A percentile compares a stretch with the other conserved stretches of the same genome.
phyloP scores from a whole-genome alignment of 306 rosid genomes.

The Vicia villosa region DNA sequence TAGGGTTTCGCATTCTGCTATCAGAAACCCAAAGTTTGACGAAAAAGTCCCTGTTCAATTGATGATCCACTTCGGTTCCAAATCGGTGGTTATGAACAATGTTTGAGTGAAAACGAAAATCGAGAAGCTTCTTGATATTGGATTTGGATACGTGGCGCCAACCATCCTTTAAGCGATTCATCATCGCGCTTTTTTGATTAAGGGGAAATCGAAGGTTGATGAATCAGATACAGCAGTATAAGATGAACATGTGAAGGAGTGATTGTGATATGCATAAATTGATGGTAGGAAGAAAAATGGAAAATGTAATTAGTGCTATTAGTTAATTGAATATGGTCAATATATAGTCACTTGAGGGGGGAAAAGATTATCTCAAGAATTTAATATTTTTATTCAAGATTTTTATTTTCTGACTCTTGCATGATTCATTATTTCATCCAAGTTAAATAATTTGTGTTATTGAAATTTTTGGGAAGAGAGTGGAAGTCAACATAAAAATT shows the following conservation, averaged over 20 bases:
- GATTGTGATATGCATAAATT: background rate
- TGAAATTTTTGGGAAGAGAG: too few relatives aligned
- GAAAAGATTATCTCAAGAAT: too few relatives aligned
- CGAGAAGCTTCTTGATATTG: background rate
- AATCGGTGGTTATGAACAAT: constrained; percentile 45
- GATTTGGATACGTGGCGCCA: constrained; percentile 35
- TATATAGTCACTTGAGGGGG: too few relatives aligned
- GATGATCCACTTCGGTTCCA: constrained; percentile 40
- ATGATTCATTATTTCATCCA: too few relatives aligned
- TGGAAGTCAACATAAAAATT: too few relatives aligned
- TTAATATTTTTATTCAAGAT: too few relatives aligned
- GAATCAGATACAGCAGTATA: background rate
- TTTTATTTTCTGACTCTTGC: too few relatives aligned
- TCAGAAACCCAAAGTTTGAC: constrained; percentile 68
- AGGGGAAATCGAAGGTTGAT: background rate
- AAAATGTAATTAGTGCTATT: too few relatives aligned
- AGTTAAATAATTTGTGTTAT: too few relatives aligned
- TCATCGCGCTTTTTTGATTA: constrained; percentile 21
- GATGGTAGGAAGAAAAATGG: too few relatives aligned
- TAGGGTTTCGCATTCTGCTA: constrained; percentile 35
- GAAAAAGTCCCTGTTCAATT: constrained; percentile 59
- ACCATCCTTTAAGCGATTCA: constrained; percentile 43
- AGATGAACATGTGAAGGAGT: background rate
- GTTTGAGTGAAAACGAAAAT: constrained; percentile 36
- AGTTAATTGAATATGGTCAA: too few relatives aligned